Evolutionary conservation across 169 alveolate genomes (phyloP), one percentile per base, ranked within the genome.

Genomic region (Plasmodium billcollinsi): DNA sequence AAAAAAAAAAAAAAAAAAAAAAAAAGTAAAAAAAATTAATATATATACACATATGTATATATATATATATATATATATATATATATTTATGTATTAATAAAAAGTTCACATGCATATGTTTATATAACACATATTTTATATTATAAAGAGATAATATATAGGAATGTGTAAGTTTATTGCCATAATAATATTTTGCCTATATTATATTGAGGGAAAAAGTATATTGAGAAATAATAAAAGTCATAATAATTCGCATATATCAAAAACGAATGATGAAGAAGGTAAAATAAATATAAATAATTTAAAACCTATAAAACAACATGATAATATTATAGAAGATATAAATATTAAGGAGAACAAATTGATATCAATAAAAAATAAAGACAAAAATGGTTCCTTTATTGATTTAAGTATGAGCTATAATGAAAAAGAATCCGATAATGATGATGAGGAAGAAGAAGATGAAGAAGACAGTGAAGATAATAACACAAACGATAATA

Each of bases 401-500:
- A 75, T 75, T 62, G 52, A 62, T 43, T 75, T 75, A 62, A 61
- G 29, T 62, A 20, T 26, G 15, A 75, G 62, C 29, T 50, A 11
- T 24, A 75, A 75, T 43, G 88, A 75, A 3, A 65, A 20, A 8
- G 21, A 49, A n/a, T 29, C 74, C 1, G 43, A 65, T 9, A 74
- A 75, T 24, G 75, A 75, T n/a, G 75, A 43, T 8, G 88, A 75
- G 2, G 74, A 63, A 7, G 88, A 59, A 20, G 88, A 59, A 5
- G 66, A 72, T 7, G 63, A 65, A 33, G 61, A 74, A 14, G 88
- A 74, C 4, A 47, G 59, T 14, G 73, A 39, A 9, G 88, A 58
- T 43, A 61, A 61, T 11, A 61, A 61, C 21, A 21, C 49, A 49
- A 65, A 7, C 7, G 43, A 8, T 43, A 69, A 69, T 50, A 69